Evolutionary conservation across 2,329 filamentous ascomycete genomes (phyloP), one percentile per base, ranked within the genome.

Genomic region (Arachnomyces sp.): DNA sequence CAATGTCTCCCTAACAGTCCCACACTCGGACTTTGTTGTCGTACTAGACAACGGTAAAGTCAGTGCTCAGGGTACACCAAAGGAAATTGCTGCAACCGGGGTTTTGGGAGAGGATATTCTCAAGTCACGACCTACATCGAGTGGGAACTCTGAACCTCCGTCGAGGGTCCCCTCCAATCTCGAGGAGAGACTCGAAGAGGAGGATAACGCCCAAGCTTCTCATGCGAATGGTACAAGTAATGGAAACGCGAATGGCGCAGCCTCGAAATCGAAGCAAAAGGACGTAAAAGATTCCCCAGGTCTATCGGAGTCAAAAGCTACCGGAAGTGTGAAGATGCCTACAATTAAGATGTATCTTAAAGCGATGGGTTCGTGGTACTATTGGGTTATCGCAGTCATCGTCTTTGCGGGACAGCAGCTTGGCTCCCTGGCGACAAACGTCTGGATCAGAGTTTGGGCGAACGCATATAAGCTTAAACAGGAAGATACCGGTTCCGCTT

Each of bases 311-410:
- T 73, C 73, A 31, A 96, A 93, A 64, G 82, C 86, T 6, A 79
- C 76, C 34, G 92, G 92, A 18, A 82, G 88, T 31, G 87, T 98
- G 52, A 92, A 94, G 60, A 81, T 87, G 73, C 74, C 77, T 15
- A 89, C 94, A 38, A 83, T 98, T 54, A 70, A 79, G 45, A 78
- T 94, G 57, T 98, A 98, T 59, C 74, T 98, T 13, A 67, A 66
- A 43, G 77, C 89, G 48, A 98, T 98, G 92, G 92, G 92, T n/a
- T 74, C 82, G 3, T 94, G 88, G 86, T 89, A 86, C 73, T 98
- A 94, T 67, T 98, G 92, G 92, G 61, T 82, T 35, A 67, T 84
- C 28, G 84, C 89, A 14, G 65, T 80, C 11, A 50, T 80, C 3
- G 81, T 89, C 29, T 96, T 98, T 56, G 73, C 74, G 18, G 67